Evolutionary conservation across 257 asterid species (phyloP).

Genomic region (Solanum acaule): DNA sequence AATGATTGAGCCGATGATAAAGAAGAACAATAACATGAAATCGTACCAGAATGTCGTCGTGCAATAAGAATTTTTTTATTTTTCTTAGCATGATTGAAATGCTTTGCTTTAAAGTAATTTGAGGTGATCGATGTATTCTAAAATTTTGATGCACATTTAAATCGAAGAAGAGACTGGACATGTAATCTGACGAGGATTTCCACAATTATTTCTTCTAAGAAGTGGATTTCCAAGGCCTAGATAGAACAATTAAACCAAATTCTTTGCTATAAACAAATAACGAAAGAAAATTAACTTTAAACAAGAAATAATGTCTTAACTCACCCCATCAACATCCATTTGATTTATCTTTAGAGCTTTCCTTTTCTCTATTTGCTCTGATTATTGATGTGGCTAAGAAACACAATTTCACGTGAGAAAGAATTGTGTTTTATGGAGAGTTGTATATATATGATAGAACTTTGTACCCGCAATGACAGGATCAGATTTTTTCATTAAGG

Average conservation of each 20-base stretch:
- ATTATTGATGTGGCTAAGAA: too few species aligned
- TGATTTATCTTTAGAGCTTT: too few species aligned
- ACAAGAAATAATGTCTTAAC: too few species aligned
- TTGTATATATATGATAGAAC: too few species aligned
- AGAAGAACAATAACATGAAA: neutral
- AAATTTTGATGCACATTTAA: neutral
- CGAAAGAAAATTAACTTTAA: too few species aligned
- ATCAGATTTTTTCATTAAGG: too few species aligned
- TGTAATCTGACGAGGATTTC: neutral
- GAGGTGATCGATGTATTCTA: neutral
- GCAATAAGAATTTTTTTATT: neutral
- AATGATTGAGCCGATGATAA: neutral
- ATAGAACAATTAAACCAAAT: neutral
- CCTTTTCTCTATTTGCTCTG: neutral
- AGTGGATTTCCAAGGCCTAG: neutral
- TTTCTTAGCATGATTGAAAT: neutral
- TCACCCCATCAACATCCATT: too few species aligned
- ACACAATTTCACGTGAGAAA: too few species aligned
- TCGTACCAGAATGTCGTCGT: fast-evolving
- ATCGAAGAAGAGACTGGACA: neutral
- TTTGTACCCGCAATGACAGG: too few species aligned
- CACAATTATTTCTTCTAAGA: neutral
- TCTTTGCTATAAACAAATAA: too few species aligned
- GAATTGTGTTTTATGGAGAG: too few species aligned
- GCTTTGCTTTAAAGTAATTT: neutral